Evolutionary conservation across 768 basidiomycete genomes (phyloP).

Genomic region (Rhizopogon rudus): DNA sequence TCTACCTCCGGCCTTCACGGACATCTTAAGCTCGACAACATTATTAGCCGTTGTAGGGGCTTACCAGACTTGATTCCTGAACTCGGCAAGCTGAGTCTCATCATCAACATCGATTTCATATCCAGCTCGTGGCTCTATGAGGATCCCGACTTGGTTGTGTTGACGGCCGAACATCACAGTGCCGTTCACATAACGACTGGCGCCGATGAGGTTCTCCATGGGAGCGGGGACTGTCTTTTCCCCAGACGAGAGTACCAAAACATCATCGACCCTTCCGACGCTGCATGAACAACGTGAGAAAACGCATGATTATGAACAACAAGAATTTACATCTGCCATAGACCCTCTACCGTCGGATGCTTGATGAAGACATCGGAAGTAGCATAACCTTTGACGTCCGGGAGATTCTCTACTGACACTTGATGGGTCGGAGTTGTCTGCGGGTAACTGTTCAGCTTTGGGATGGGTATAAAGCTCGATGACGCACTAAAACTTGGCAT

Average conservation of each 20-base stretch:
- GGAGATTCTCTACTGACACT: conserved; percentile 28
- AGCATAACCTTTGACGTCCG: conserved; percentile 36
- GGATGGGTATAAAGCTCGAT: background rate
- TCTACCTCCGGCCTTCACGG: conserved; percentile 31
- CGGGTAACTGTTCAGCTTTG: background rate
- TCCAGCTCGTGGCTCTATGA: conserved; percentile 28
- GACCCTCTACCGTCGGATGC: conserved; percentile 36
- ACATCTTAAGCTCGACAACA: background rate
- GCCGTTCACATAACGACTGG: conserved; percentile 19
- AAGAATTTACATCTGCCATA: conserved; percentile 36
- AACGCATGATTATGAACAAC: background rate
- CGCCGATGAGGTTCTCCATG: conserved; percentile 26
- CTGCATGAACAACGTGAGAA: conserved; percentile 13
- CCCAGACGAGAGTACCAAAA: conserved; percentile 25
- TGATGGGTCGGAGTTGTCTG: conserved; percentile 26
- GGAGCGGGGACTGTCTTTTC: conserved; percentile 29
- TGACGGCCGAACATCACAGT: conserved; percentile 38
- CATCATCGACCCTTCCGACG: conserved; percentile 34
- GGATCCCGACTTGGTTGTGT: conserved; percentile 22
- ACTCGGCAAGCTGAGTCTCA: conserved; percentile 19
- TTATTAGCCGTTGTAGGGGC: background rate
- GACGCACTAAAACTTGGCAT: conserved; percentile 31
- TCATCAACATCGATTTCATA: conserved; percentile 29
- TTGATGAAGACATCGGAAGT: conserved; percentile 38
- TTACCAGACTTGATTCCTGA: conserved; percentile 38